Base-by-base conservation (phyloP, 2,329 filamentous ascomycete genomes). In the Pseudogymnoascus destructans region DNA sequence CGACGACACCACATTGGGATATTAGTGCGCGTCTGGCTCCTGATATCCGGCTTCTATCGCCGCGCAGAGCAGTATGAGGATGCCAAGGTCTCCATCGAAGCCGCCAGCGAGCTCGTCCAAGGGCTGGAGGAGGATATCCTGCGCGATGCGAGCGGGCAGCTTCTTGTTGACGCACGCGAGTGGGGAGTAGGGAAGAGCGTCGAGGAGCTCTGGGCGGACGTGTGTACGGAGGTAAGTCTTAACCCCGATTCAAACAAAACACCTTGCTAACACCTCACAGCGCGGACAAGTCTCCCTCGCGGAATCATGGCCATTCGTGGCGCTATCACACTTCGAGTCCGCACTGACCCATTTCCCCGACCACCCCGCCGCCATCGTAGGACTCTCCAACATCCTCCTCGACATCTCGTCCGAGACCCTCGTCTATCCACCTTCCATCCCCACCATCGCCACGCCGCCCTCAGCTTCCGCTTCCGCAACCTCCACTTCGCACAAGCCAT, bases 41-140 rank as follows among this genome's bases (percentile, higher is more conserved):
- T 93, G 68, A 89, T 96, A 61, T 86, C 89, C 1, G 86, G 86
- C 0, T 84, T 97, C 63, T 98, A 97, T 68, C 82, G 89, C 25
- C 81, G 89, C 57, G 89, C 92, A 6, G 80, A 80, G 7, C 82
- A 95, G 74, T 81, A 82, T 58, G 85, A 91, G 17, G 92, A 97
- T 69, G 84, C 87, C 10, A 81, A 81, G 64, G 87, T 85, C 57
- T 89, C 92, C 5, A 81, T 91, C 25, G 78, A 82, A 9, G 93
- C 97, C 74, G 93, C 92, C 1, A 78, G 82, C 60, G 87, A 87
- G 67, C 77, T 95, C 33, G 84, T 89, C 1, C 77, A 85, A 63
- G 74, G 73, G 0, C 77, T 95, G 9, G 89, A 95, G 70, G 70
- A 74, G 0, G 83, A 91, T 54, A 74, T 85, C 1, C 73, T 78